Evolutionary conservation across 2,329 filamentous ascomycete genomes (phyloP).

Genomic region (Verticillium zaregamsianum): DNA sequence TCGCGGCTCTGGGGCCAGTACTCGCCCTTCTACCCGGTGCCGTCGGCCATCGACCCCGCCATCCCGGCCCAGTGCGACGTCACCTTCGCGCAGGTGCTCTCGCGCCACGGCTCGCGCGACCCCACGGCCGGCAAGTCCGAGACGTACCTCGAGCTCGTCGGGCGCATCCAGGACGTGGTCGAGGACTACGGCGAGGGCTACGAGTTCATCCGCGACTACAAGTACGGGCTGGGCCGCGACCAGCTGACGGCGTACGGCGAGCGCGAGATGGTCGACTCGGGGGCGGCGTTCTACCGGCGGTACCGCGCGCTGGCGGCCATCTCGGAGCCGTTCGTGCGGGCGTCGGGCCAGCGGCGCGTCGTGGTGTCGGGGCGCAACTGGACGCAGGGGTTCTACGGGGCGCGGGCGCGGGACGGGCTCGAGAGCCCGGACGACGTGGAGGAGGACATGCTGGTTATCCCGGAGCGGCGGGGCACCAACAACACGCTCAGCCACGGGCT

Average conservation of each 20-base stretch:
- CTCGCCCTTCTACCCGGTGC: conserved; percentile 75
- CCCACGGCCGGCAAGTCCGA: conserved; percentile 67
- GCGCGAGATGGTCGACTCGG: conserved; percentile 68
- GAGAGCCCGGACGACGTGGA: conserved; percentile 37
- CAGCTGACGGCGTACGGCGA: conserved; percentile 65
- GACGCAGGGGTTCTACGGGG: conserved; percentile 64
- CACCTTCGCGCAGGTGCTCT: conserved; percentile 77
- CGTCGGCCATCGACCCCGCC: conserved; percentile 56
- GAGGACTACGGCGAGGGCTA: conserved; percentile 59
- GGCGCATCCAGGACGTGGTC: conserved; percentile 56
- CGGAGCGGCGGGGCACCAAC: conserved; percentile 63
- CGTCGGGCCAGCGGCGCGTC: conserved; percentile 66
- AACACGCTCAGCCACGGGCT: conserved; percentile 76
- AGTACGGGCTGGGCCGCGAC: conserved; percentile 67
- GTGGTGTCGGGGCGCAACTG: conserved; percentile 72
- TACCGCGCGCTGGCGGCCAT: conserved; percentile 60
- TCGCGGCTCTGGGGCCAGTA: conserved; percentile 82
- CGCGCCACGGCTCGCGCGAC: conserved; percentile 79
- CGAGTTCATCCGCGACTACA: conserved; percentile 67
- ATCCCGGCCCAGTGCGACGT: conserved; percentile 66
- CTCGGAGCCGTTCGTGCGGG: conserved; percentile 65
- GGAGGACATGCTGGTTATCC: conserved; percentile 61
- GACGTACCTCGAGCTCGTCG: conserved; percentile 59
- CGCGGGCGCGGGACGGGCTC: conserved; percentile 32
- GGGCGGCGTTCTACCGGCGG: conserved; percentile 68